These are phyloP conservation scores for Xerocomus potaroensis DNA, from an alignment of 768 basidiomycete species.

Conservation along the genomic window DNA sequence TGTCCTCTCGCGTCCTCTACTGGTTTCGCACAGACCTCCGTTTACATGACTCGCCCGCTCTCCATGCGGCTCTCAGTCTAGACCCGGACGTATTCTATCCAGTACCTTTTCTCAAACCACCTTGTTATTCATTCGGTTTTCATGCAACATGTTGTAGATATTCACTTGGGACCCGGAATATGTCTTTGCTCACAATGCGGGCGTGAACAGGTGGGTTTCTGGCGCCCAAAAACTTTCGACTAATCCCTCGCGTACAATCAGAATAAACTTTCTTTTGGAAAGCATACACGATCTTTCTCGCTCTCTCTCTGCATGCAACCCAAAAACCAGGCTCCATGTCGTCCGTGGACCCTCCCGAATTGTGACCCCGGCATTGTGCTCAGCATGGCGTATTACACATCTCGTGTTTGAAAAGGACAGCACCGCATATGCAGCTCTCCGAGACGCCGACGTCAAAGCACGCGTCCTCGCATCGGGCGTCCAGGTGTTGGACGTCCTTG, in stretches of 20 bases:
- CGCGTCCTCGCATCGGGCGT: constrained; percentile 3
- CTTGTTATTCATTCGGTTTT: not conserved
- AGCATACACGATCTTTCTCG: too few species aligned
- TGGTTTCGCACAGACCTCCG: too few species aligned
- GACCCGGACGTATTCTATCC: not conserved
- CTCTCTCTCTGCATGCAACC: constrained; percentile 5
- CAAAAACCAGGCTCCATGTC: constrained; percentile 17
- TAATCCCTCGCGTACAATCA: constrained; percentile 4
- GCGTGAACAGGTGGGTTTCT: constrained; percentile 8
- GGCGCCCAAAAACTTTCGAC: not conserved
- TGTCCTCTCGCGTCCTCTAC: not conserved
- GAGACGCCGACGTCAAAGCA: constrained; percentile 2
- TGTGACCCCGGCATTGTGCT: constrained; percentile 7
- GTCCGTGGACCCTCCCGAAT: constrained; percentile 19
- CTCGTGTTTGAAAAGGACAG: constrained; percentile 8
- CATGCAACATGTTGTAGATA: constrained; percentile 3
- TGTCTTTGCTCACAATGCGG: not conserved
- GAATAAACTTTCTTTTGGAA: constrained; percentile 12
- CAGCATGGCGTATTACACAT: constrained; percentile 9
- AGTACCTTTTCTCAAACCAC: not conserved
- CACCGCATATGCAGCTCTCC: not conserved
- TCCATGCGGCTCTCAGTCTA: too few species aligned
- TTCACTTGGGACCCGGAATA: constrained; percentile 1
- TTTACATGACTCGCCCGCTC: too few species aligned
- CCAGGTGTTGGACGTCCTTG: not conserved